Evolutionary conservation across 2,329 filamentous ascomycete genomes (phyloP), one percentile per base, ranked within the genome.

Genomic region (Tolypocladium amazonense): DNA sequence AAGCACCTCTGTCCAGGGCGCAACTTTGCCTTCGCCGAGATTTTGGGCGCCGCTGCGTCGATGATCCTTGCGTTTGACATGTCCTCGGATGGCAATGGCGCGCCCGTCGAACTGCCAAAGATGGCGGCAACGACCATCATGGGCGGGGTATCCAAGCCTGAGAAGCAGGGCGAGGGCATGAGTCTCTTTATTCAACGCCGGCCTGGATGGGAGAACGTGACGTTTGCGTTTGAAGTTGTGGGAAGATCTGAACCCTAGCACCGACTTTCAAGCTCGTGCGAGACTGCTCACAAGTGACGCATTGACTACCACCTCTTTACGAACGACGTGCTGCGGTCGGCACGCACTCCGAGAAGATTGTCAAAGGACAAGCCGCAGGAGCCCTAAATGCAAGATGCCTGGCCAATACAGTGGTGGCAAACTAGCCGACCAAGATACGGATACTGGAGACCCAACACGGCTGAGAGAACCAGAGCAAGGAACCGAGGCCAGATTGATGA

Each of bases 131-230:
- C 41, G 8, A 45, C 41, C 20, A 45, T 45, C 41, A 45, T 45
- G 41, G 41, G 41, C 1, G 41, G 41, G 6, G 41, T 45, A n/a
- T 45, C 41, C 5, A 45, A 45, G 41, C 41, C 41, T 8, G 41
- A 45, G 7, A 45, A 11, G 20, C 41, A 45, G 20, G 41, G 41
- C 1, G 41, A 45, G 9, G 41, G 41, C 6, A 45, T 45, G 41
- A 7, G 20, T 8, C 20, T 45, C 20, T 6, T 45, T 4, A 45
- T 45, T 9, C 6, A 45, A n/a, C 41, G 41, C 41, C 23, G 41
- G 4, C 41, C 20, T n/a, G 41, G 65, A 1, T 70, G 68, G 68
- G 67, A 68, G 56, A 59, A 66, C 39, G 63, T 69, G 2, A 61
- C 2, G 7, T 45, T 45, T 11, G 41, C 58, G 33, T 68, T 65